Percentiles rank a stretch among this genome's conserved stretches.
These are phyloP conservation scores for Pichia sp. DNA, from an alignment of 1,139 yeast genomes.

Conservation along the genomic window DNA sequence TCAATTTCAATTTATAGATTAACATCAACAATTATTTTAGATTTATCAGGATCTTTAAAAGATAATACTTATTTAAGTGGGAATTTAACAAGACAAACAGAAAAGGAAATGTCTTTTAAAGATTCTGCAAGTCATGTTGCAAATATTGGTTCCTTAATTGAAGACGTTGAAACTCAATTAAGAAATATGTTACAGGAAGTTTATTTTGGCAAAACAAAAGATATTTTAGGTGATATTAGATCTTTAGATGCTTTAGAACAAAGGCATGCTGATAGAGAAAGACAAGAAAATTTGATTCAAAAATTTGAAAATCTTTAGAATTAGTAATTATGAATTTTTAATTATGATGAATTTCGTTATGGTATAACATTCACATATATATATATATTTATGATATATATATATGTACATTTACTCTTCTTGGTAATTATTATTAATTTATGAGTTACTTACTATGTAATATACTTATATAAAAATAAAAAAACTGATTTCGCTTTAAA, in stretches of 20 bases:
- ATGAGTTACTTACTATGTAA: too few species aligned
- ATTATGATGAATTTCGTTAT: slow-evolving; percentile 15
- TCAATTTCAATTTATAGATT: slow-evolving; percentile 56
- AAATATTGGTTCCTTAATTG: slow-evolving; percentile 79
- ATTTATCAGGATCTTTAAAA: slow-evolving; percentile 33
- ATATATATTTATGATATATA: too few species aligned
- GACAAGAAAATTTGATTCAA: slow-evolving; percentile 46
- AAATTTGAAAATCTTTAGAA: slow-evolving; percentile 33
- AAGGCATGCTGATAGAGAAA: slow-evolving; percentile 36
- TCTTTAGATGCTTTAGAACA: slow-evolving; percentile 40
- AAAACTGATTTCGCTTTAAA: too few species aligned
- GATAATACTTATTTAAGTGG: slow-evolving; percentile 55
- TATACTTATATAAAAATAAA: too few species aligned
- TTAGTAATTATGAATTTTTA: neutral
- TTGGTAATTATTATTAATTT: too few species aligned
- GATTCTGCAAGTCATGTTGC: slow-evolving; percentile 63
- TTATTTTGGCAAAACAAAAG: slow-evolving; percentile 91
- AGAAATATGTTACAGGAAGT: slow-evolving; percentile 88
- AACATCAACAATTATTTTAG: slow-evolving; percentile 85
- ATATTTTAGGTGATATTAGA: slow-evolving; percentile 70
- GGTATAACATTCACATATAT: neutral
- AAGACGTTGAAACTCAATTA: slow-evolving; percentile 82
- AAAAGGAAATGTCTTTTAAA: slow-evolving; percentile 42
- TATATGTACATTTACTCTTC: too few species aligned
- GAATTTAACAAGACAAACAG: slow-evolving; percentile 72